Percentiles rank a stretch among this genome's conserved stretches.
These are phyloP conservation scores for Agapanthus africanus DNA, from an alignment of 106 monocot genomes.

Conservation along the genomic window DNA sequence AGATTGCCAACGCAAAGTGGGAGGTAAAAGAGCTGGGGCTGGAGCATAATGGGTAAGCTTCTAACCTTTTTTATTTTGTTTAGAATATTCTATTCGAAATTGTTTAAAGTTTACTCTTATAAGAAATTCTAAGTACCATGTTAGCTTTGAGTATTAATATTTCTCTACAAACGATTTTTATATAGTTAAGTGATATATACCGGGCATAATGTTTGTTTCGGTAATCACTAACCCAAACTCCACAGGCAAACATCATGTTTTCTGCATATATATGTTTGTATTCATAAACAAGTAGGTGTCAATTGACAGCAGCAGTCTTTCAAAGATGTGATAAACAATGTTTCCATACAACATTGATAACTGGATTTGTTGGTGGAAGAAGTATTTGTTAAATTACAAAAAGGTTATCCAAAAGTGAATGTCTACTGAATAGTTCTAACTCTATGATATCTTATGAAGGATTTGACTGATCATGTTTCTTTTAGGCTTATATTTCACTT, in stretches of 20 bases:
- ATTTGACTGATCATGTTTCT: too few species aligned
- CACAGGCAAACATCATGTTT: neutral
- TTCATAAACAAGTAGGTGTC: neutral
- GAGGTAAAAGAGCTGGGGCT: slow-evolving; percentile 98
- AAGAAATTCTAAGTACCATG: neutral
- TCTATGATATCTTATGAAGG: too few species aligned
- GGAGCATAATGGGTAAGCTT: slow-evolving; percentile 82
- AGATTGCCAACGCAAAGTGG: slow-evolving; percentile 90
- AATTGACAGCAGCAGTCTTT: neutral
- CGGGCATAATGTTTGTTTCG: neutral
- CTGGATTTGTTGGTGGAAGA: neutral
- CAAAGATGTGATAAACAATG: neutral
- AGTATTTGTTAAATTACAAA: too few species aligned
- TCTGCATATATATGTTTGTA: neutral
- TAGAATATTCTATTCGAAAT: neutral
- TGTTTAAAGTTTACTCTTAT: neutral
- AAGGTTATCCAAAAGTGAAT: too few species aligned
- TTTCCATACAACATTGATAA: neutral
- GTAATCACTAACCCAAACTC: neutral
- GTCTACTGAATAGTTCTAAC: too few species aligned
- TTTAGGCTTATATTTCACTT: too few species aligned
- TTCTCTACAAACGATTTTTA: neutral
- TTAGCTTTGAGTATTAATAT: neutral
- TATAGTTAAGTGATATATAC: neutral
- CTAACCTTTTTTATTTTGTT: neutral